Percentiles rank a stretch among this genome's conserved stretches.
Evolutionary conservation across 495 filamentous ascomycete species (phyloP).

Genomic region (Penicillium bovifimosum): DNA sequence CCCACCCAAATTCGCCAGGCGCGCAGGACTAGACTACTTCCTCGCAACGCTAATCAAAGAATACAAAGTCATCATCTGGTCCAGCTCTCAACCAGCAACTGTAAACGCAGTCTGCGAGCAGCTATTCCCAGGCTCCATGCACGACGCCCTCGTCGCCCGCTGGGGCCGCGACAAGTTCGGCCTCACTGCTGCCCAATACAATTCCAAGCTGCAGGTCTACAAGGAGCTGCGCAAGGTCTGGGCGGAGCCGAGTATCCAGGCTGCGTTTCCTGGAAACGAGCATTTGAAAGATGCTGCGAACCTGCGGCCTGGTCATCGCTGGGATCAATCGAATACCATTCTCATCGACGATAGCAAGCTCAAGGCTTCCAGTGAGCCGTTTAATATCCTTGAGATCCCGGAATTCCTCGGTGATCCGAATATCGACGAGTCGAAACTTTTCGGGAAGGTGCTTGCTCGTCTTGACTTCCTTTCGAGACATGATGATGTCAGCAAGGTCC

Average conservation of each 20-base stretch:
- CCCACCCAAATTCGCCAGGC: constrained; percentile 49
- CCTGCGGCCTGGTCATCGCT: constrained; percentile 29
- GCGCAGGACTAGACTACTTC: constrained; percentile 61
- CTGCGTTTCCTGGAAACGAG: constrained; percentile 37
- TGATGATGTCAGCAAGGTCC: constrained; percentile 39
- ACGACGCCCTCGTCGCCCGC: constrained; percentile 52
- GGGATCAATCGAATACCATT: constrained; percentile 82
- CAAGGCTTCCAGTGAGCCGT: constrained; percentile 78
- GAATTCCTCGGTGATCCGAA: constrained; percentile 52
- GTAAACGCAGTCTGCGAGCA: constrained; percentile 51
- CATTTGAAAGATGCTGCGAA: background rate
- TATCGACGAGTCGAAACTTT: constrained; percentile 28
- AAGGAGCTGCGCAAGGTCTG: constrained; percentile 74
- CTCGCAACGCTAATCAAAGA: constrained; percentile 58
- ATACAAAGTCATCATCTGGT: constrained; percentile 85
- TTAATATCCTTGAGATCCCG: constrained; percentile 73
- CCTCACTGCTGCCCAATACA: constrained; percentile 58
- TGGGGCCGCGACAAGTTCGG: constrained; percentile 81
- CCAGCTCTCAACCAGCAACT: constrained; percentile 69
- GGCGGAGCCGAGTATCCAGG: constrained; percentile 49
- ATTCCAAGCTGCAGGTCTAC: constrained; percentile 74
- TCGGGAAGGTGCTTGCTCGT: constrained; percentile 27
- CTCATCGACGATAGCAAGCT: constrained; percentile 77
- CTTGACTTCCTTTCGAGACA: constrained; percentile 31
- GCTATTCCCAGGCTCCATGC: constrained; percentile 43